Base-by-base conservation (phyloP, 371 early-diverging fungal species). In the Apophysomyces variabilis region DNA sequence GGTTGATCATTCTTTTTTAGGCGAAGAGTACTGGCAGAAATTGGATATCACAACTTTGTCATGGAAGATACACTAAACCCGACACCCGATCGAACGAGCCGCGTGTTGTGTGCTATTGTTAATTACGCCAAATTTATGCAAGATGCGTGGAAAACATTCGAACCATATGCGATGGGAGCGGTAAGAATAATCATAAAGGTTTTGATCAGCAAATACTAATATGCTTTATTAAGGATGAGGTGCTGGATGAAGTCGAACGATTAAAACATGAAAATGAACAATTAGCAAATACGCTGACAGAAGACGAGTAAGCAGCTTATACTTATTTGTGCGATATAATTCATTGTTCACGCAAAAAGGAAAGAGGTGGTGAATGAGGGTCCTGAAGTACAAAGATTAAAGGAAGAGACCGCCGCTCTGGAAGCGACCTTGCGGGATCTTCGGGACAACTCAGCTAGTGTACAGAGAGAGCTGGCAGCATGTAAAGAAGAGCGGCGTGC, bases 41-140 rank as follows among this genome's bases (percentile, higher is more conserved):
- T 68, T 32, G 60, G 69, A 21, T 68, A 66, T 41, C 50, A 50
- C 18, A 68, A 68, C 35, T 63, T 72, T 60, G 44, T 16, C 18
- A 45, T 62, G 41, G 26, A 38, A 32, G 72, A 72, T 43, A 57
- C 68, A 13, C 45, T 63, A 13, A 36, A 50, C 16, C 72, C 72
- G 13, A 57, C 69, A 13, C 72, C 62, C 11, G 65, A 68, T 35
- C 72, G 72, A 14, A 45, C 66, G 12, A 62, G 65, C n/a, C 63
- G 68, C n/a, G 68, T 68, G 9, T 57, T 72, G 12, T 66, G 68
- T 32, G 61, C 69, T 4, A 38, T 72, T 7, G 64, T 68, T 13
- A 72, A 72, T 38, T 72, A 68, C 62, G 69, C 68, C 18, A 72
- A 57, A 46, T 72, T 72, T 56, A 68, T 68, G 21, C 68, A 72